These are phyloP conservation scores for Kandelia obovata DNA, from an alignment of 345 rosid genomes.

Conservation along the genomic window DNA sequence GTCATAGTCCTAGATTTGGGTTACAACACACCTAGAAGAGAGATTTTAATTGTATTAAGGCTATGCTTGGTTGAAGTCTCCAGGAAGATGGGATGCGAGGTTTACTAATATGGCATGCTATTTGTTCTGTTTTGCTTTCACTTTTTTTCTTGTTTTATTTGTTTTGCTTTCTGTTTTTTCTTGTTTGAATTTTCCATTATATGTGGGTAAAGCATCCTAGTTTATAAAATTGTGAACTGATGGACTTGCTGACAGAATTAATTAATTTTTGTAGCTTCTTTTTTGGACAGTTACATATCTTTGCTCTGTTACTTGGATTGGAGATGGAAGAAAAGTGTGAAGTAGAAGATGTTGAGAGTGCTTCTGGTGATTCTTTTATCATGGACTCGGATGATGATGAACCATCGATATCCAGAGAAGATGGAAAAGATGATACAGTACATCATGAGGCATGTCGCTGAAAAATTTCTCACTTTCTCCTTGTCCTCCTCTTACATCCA, in stretches of 20 bases:
- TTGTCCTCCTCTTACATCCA: not conserved
- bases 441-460: constrained; percentile 55
- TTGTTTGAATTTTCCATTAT: not conserved
- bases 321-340: constrained; percentile 45
- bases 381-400: constrained; percentile 55
- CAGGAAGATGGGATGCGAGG: not conserved
- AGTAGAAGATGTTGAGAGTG: constrained; percentile 41
- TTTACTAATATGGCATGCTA: not conserved
- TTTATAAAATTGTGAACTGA: constrained; percentile 4
- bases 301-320: constrained; percentile 9
- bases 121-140: not conserved
- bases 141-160: not conserved
- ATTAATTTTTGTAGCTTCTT: constrained; percentile 11
- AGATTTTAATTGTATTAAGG: too few relatives aligned
- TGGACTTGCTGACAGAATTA: constrained; percentile 9
- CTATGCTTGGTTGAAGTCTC: too few relatives aligned
- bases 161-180: not conserved
- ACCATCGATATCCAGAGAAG: constrained; percentile 44
- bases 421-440: constrained; percentile 52
- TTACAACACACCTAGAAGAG: not conserved
- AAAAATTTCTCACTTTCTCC: not conserved
- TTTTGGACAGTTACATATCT: constrained; percentile 10
- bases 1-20: not conserved
- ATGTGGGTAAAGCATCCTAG: not conserved
- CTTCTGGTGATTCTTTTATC: constrained; percentile 55